Base-by-base conservation (phyloP, 108 stramenopile species). In the Skeletonema potamos region DNA sequence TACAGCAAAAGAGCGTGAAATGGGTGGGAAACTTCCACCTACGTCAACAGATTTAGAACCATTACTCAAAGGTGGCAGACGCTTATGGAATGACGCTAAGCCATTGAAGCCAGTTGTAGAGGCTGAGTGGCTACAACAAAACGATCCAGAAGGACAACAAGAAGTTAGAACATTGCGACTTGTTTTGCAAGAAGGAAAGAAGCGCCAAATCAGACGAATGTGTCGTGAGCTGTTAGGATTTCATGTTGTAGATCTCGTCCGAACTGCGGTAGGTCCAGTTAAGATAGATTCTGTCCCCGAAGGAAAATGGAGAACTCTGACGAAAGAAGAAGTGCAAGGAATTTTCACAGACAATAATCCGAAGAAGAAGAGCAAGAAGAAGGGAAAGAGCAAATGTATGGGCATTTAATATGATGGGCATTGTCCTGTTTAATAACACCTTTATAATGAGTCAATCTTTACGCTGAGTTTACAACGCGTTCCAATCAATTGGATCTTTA, bases 121-220 rank as follows among this genome's bases (percentile, higher is more conserved):
- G 10, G 88, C 87, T 0, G 67, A 82, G 44, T 93, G 92, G 92
- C 55, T 86, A 15, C 59, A 66, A 15, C 59, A 66, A 7, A 27
- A 58, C 3, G 80, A 60, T 18, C 10, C 27, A 18, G 30, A 51
- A 18, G 20, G 32, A 17, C 41, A 58, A 36, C 65, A 58, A 17
- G 27, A 13, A 18, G 60, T 46, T 17, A 64, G 60, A 8, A 65
- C 70, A 34, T 57, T 95, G 39, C 85, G 83, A 17, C 70, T 95
- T 9, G 82, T 90, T 6, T 66, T 95, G 55, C 69, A 72, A 29
- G 92, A 91, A 59, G 94, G 94, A 2, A 84, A 71, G 55, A 90
- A 91, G 58, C 81, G 85, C 30, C 94, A 95, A 54, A 85, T 95
- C 51, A 82, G 92, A 62, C 84, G 94, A 34, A 84, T 91, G 82